Evolutionary conservation across 116 monocot species (phyloP).

Genomic region (Cymodocea nodosa): DNA sequence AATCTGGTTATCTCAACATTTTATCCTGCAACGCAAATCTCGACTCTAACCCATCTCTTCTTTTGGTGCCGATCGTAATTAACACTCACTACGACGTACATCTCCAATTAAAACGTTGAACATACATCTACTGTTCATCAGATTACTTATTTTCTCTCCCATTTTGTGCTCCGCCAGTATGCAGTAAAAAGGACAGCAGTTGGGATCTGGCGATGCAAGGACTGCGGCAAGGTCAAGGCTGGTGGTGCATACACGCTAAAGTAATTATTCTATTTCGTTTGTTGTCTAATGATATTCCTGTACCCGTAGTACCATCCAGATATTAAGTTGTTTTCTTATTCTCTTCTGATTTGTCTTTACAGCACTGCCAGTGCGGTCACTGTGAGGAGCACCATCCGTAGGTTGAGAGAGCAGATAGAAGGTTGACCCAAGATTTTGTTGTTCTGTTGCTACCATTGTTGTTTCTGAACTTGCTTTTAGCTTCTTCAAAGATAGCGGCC

Average conservation of each 20-base stretch:
- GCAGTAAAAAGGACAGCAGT: conserved; percentile 63
- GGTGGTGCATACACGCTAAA: conserved; percentile 88
- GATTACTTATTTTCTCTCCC: neutral
- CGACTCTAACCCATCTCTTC: no score
- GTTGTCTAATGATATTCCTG: neutral
- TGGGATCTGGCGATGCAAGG: conserved; percentile 75
- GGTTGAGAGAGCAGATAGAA: conserved; percentile 81
- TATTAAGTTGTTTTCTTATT: neutral
- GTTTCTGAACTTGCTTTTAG: no score
- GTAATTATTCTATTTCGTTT: conserved; percentile 23
- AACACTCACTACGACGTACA: no score
- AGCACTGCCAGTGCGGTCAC: conserved; percentile 96
- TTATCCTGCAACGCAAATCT: no score
- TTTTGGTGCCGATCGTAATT: no score
- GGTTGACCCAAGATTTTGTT: neutral
- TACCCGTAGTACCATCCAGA: no score
- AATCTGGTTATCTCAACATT: no score
- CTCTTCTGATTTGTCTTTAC: neutral
- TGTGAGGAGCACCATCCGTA: conserved; percentile 80
- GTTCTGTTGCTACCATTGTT: no score
- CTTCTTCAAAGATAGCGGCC: no score
- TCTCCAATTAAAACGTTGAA: no score
- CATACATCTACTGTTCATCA: no score
- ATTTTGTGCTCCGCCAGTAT: conserved; percentile 16
- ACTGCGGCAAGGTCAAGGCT: conserved; percentile 64